phyloP scores from a whole-genome alignment of 2,329 filamentous ascomycete species.

The Eutypella sp. region DNA sequence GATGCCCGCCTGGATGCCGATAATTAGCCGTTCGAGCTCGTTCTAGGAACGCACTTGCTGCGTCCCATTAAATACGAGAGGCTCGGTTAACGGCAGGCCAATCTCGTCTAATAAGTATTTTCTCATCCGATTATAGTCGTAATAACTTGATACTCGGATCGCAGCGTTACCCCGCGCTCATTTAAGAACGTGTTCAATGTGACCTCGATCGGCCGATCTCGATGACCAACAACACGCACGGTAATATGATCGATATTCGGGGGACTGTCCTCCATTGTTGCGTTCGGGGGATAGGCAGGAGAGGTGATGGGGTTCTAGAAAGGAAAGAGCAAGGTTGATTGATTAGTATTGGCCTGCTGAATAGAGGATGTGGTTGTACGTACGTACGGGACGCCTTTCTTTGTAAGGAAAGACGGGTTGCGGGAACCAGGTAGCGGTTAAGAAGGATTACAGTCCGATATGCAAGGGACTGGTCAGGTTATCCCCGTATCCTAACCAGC shows the following conservation, averaged over 20 bases:
- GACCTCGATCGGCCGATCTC: background rate
- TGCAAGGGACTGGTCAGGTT: too few species aligned
- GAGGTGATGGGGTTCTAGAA: too few species aligned
- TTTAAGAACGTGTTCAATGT: constrained; percentile 1
- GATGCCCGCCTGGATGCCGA: background rate
- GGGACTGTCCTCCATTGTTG: background rate
- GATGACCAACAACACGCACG: background rate
- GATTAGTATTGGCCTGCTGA: too few species aligned
- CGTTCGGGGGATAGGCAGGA: too few species aligned
- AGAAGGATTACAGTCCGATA: too few species aligned
- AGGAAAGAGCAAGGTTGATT: too few species aligned
- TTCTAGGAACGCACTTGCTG: background rate
- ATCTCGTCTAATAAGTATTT: background rate
- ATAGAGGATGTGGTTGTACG: too few species aligned
- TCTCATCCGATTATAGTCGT: background rate
- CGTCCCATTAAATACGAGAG: constrained; percentile 1
- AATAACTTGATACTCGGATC: constrained; percentile 1
- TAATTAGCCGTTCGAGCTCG: background rate
- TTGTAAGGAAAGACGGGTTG: too few species aligned
- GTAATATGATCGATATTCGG: constrained; percentile 1
- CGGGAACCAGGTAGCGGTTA: too few species aligned
- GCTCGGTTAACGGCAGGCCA: background rate
- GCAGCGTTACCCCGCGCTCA: background rate
- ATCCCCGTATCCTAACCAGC: too few species aligned
- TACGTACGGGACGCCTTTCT: too few species aligned